phyloP scores from a whole-genome alignment of 352 stramenopile genomes.

The Phytophthora citricola region DNA sequence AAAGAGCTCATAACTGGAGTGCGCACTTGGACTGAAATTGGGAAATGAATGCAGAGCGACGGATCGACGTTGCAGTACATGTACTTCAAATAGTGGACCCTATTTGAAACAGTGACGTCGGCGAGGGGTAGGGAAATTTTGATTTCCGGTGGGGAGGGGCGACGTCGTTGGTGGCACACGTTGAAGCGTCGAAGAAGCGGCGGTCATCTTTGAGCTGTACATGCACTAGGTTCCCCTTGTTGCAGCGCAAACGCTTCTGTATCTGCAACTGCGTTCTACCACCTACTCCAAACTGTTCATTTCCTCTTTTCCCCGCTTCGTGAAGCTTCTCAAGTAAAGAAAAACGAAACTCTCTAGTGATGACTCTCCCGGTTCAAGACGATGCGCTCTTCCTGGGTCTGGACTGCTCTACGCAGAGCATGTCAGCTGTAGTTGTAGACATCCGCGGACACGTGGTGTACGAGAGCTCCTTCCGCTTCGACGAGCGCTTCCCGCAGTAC shows the following conservation, averaged over 20 bases:
- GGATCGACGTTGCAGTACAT: slow-evolving; percentile 25
- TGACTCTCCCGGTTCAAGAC: slow-evolving; percentile 19
- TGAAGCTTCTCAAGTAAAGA: background rate
- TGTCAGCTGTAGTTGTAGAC: slow-evolving; percentile 74
- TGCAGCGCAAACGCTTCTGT: slow-evolving; percentile 2
- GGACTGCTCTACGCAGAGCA: slow-evolving; percentile 89
- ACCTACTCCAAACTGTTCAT: slow-evolving; percentile 14
- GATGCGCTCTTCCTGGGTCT: slow-evolving; percentile 63
- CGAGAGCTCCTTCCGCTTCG: slow-evolving; percentile 75
- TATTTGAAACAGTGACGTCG: slow-evolving; percentile 10
- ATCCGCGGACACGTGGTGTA: slow-evolving; percentile 44
- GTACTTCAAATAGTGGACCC: slow-evolving; percentile 21
- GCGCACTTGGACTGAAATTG: slow-evolving; percentile 18
- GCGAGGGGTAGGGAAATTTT: slow-evolving; percentile 24
- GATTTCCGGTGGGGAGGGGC: slow-evolving; percentile 22
- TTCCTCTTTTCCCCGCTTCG: slow-evolving; percentile 14
- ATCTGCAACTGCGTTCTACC: background rate
- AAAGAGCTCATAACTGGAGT: slow-evolving; percentile 19
- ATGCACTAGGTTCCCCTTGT: slow-evolving; percentile 10
- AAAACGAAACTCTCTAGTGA: background rate
- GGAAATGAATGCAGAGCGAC: slow-evolving; percentile 17
- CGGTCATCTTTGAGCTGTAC: slow-evolving; percentile 21
- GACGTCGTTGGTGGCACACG: slow-evolving; percentile 5
- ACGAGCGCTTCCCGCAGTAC: slow-evolving; percentile 71
- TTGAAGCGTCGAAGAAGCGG: slow-evolving; percentile 9